Conservation (phyloP, 148 eudicot species). For the Amaranthus hypochondriacus region DNA sequence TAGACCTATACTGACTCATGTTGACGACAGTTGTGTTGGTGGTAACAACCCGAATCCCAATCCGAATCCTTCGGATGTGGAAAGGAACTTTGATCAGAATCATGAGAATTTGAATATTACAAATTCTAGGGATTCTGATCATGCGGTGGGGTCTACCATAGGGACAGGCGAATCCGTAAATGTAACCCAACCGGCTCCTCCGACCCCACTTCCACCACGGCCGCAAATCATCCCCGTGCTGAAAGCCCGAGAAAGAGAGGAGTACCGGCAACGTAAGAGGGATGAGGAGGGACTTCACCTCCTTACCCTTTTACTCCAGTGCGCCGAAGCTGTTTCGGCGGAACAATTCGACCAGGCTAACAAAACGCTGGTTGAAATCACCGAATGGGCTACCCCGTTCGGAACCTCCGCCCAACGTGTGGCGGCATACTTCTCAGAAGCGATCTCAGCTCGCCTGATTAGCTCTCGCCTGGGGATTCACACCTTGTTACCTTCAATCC, state of each 20-base stretch:
- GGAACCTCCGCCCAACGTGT: conserved; percentile 94
- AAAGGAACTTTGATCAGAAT: neutral
- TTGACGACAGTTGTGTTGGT: neutral
- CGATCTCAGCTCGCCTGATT: conserved; percentile 80
- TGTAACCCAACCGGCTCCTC: neutral
- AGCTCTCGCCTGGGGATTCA: conserved; percentile 63
- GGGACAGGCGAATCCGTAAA: neutral
- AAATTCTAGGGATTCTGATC: conserved; percentile 1
- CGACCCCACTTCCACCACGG: neutral
- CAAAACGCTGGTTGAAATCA: conserved; percentile 69
- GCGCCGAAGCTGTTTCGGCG: conserved; percentile 79
- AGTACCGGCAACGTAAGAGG: conserved; percentile 39
- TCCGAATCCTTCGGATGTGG: neutral
- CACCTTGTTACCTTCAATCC: conserved; percentile 44
- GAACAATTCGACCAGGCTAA: conserved; percentile 70
- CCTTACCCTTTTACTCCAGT: conserved; percentile 70
- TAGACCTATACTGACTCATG: neutral
- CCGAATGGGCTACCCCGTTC: conserved; percentile 76
- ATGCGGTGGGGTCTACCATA: neutral
- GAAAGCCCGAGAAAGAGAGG: conserved; percentile 43
- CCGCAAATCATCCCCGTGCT: conserved; percentile 8
- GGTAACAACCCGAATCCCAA: neutral
- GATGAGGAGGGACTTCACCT: conserved; percentile 88
- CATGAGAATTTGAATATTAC: neutral
- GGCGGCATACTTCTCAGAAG: conserved; percentile 93